Evolutionary conservation across 2,329 filamentous ascomycete species (phyloP).

Genomic region (Scorias spongiosa): DNA sequence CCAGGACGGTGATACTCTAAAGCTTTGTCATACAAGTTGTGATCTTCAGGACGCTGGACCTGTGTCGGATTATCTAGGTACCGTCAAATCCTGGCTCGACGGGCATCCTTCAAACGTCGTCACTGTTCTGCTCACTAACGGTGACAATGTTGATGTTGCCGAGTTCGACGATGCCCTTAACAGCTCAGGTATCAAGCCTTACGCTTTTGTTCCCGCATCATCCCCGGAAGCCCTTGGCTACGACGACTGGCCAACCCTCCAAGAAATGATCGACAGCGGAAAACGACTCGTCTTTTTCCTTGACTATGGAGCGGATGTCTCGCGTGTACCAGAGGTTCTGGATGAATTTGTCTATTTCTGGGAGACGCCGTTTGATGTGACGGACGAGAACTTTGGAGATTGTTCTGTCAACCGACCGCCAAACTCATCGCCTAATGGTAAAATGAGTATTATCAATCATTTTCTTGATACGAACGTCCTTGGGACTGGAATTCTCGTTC

Average conservation of each 20-base stretch:
- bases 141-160: slow-evolving; percentile 66
- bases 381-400: slow-evolving; percentile 24
- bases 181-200: slow-evolving; percentile 76
- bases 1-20: slow-evolving; percentile 40
- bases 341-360: slow-evolving; percentile 81
- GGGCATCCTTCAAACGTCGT: slow-evolving; percentile 73
- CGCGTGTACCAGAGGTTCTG: slow-evolving; percentile 66
- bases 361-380: slow-evolving; percentile 61
- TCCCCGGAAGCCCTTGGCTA: slow-evolving; percentile 25
- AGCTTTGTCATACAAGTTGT: slow-evolving; percentile 78
- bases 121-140: slow-evolving; percentile 76
- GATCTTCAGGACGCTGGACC: slow-evolving; percentile 68
- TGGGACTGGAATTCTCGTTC: slow-evolving; percentile 24
- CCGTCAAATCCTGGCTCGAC: slow-evolving; percentile 58
- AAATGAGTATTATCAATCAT: slow-evolving; percentile 36
- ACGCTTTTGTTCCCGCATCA: slow-evolving; percentile 50
- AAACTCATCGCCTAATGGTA: slow-evolving; percentile 21
- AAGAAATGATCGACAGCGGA: slow-evolving; percentile 50
- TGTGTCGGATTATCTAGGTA: slow-evolving; percentile 55
- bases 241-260: slow-evolving; percentile 71
- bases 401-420: slow-evolving; percentile 31
- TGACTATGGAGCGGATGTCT: slow-evolving; percentile 73
- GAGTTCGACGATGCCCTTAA: slow-evolving; percentile 59
- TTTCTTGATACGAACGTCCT: slow-evolving; percentile 29
- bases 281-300: slow-evolving; percentile 68